These are phyloP conservation scores for Scheffersomyces cryptocercus DNA, from an alignment of 1,139 yeast species.

Conservation along the genomic window DNA sequence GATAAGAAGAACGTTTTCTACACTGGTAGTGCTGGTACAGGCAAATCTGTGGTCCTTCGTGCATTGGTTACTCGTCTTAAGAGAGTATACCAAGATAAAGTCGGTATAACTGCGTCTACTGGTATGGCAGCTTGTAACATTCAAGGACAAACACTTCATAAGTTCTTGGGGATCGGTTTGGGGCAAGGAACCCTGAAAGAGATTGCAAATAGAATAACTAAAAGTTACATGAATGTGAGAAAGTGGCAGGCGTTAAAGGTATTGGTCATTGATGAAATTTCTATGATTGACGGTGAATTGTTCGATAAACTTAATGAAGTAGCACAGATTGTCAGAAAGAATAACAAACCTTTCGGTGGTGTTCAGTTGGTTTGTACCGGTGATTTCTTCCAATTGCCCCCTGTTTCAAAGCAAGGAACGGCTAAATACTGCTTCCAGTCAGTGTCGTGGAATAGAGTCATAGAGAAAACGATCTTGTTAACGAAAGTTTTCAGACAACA, in stretches of 20 bases:
- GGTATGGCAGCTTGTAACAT: constrained; percentile 90
- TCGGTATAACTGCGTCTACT: constrained; percentile 88
- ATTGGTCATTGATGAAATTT: constrained; percentile 79
- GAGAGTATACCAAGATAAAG: constrained; percentile 33
- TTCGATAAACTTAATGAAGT: constrained; percentile 70
- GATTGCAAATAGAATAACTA: constrained; percentile 47
- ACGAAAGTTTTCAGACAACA: constrained; percentile 72
- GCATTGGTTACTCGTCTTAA: constrained; percentile 52
- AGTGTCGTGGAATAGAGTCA: constrained; percentile 53
- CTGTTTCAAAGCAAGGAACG: constrained; percentile 54
- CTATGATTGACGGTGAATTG: constrained; percentile 81
- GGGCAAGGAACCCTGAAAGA: constrained; percentile 53
- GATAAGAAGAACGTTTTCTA: constrained; percentile 60
- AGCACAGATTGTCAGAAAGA: constrained; percentile 57
- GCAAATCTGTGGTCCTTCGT: constrained; percentile 73
- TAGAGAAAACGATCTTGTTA: constrained; percentile 57
- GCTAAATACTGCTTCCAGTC: constrained; percentile 60
- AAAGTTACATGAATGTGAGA: constrained; percentile 41
- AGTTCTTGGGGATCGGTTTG: constrained; percentile 76
- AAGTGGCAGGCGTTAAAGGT: constrained; percentile 67
- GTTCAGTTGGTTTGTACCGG: constrained; percentile 85
- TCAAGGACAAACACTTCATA: constrained; percentile 80
- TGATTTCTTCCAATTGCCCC: constrained; percentile 90
- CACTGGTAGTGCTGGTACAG: constrained; percentile 86
- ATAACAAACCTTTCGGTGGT: constrained; percentile 76